phyloP scores from a whole-genome alignment of 1,139 yeast species.

The Candida sanyaensis region DNA sequence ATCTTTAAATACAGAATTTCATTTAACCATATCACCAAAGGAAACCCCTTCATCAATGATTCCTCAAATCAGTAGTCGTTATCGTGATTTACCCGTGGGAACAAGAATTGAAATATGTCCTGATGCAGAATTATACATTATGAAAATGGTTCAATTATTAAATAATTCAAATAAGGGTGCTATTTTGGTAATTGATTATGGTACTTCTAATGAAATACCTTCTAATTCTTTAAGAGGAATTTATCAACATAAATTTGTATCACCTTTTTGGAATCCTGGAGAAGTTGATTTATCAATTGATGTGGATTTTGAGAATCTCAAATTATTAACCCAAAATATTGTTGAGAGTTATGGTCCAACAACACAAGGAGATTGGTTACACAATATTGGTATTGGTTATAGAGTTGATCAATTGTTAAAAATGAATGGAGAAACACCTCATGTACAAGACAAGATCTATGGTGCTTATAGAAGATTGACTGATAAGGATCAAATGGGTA shows the following conservation, averaged over 20 bases:
- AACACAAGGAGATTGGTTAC: constrained; percentile 82
- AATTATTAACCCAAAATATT: constrained; percentile 13
- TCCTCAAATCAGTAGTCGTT: constrained; percentile 56
- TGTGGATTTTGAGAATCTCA: constrained; percentile 71
- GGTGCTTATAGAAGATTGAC: constrained; percentile 66
- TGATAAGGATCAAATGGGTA: constrained; percentile 73
- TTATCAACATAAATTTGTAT: constrained; percentile 68
- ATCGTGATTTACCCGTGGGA: constrained; percentile 52
- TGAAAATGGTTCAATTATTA: constrained; percentile 46
- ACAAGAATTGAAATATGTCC: constrained; percentile 75
- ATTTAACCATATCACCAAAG: constrained; percentile 57
- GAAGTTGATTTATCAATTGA: constrained; percentile 82
- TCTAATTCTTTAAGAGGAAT: constrained; percentile 75
- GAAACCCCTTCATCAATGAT: constrained; percentile 67
- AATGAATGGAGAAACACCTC: constrained; percentile 28
- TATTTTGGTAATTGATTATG: constrained; percentile 77
- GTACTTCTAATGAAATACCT: constrained; percentile 54
- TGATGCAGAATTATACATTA: constrained; percentile 60
- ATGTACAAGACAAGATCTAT: constrained; percentile 48
- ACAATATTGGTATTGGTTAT: constrained; percentile 73
- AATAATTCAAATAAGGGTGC: constrained; percentile 53
- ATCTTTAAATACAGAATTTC: constrained; percentile 48
- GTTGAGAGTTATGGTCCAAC: constrained; percentile 55
- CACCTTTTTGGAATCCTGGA: constrained; percentile 79
- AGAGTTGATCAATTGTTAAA: constrained; percentile 59